A percentile compares a stretch with the other conserved stretches of the same genome.
phyloP scores from a whole-genome alignment of 2,329 filamentous ascomycete genomes.

The Microcyclospora pomicola region DNA sequence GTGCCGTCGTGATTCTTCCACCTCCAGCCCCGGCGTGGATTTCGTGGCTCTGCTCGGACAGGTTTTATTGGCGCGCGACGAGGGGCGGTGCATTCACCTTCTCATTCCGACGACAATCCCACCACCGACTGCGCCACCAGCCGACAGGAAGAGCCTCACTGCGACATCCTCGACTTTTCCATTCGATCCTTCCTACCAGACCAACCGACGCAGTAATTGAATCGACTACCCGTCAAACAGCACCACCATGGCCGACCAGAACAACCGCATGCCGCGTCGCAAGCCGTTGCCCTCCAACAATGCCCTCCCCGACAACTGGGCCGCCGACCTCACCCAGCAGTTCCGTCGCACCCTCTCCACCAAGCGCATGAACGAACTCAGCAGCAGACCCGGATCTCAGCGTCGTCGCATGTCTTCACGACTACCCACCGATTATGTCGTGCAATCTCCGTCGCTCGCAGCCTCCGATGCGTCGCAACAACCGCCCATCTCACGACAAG shows the following conservation, averaged over 20 bases:
- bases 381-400: conserved; percentile 23
- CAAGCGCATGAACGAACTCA: conserved; percentile 71
- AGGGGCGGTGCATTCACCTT: too few species aligned
- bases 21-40: too few species aligned
- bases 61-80: too few species aligned
- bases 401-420: conserved; percentile 43
- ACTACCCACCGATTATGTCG: conserved; percentile 23
- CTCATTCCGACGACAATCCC: too few species aligned
- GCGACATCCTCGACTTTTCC: too few species aligned
- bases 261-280: background rate
- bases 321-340: conserved; percentile 62
- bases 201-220: too few species aligned
- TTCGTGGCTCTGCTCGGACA: too few species aligned
- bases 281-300: conserved; percentile 1
- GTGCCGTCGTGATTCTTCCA: too few species aligned
- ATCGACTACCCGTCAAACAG: too few species aligned
- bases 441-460: conserved; percentile 9
- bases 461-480: conserved; percentile 7
- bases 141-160: too few species aligned
- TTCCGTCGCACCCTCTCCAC: conserved; percentile 81
- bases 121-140: too few species aligned
- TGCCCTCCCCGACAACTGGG: conserved; percentile 48
- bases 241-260: conserved; percentile 1
- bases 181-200: too few species aligned
- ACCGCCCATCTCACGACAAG: conserved; percentile 12